Evolutionary conservation across 2,329 filamentous ascomycete species (phyloP).

Genomic region (Pleomassaria siparia): DNA sequence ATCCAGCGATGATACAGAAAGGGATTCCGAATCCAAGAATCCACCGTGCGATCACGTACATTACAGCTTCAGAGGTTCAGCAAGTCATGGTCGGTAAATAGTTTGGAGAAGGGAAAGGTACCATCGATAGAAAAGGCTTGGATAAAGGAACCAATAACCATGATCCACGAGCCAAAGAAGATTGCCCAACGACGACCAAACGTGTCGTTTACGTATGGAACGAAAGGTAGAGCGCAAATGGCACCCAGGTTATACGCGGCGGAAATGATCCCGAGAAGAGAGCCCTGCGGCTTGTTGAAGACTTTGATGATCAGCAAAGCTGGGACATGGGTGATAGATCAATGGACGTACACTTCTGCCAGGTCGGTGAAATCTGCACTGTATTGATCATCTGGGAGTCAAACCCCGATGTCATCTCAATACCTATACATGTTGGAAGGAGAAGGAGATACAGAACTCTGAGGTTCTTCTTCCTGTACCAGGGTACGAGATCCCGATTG

Average conservation of each 20-base stretch:
- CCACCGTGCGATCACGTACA: slow-evolving; percentile 63
- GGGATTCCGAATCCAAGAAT: slow-evolving; percentile 68
- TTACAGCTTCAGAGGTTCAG: slow-evolving; percentile 20
- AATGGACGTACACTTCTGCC: slow-evolving; percentile 27
- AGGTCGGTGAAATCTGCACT: slow-evolving; percentile 29
- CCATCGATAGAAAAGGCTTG: slow-evolving; percentile 27
- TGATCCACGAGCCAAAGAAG: slow-evolving; percentile 45
- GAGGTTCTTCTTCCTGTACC: slow-evolving; percentile 44
- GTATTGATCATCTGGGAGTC: slow-evolving; percentile 39
- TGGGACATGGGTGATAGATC: not conserved
- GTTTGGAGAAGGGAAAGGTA: slow-evolving; percentile 4
- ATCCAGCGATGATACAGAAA: slow-evolving; percentile 63
- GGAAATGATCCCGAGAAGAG: slow-evolving; percentile 46
- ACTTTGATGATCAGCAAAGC: slow-evolving; percentile 14
- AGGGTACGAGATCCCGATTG: slow-evolving; percentile 42
- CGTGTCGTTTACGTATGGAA: slow-evolving; percentile 43
- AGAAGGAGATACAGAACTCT: slow-evolving; percentile 39
- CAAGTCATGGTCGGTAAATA: not conserved
- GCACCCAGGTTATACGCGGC: slow-evolving; percentile 47
- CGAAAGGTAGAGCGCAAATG: slow-evolving; percentile 39
- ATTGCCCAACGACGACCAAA: slow-evolving; percentile 47
- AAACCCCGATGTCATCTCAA: slow-evolving; percentile 38
- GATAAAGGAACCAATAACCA: slow-evolving; percentile 44
- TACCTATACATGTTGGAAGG: slow-evolving; percentile 35
- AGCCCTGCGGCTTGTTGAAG: slow-evolving; percentile 36